Conservation (phyloP, 495 filamentous ascomycete genomes). For the Pseudevernia furfuracea region DNA sequence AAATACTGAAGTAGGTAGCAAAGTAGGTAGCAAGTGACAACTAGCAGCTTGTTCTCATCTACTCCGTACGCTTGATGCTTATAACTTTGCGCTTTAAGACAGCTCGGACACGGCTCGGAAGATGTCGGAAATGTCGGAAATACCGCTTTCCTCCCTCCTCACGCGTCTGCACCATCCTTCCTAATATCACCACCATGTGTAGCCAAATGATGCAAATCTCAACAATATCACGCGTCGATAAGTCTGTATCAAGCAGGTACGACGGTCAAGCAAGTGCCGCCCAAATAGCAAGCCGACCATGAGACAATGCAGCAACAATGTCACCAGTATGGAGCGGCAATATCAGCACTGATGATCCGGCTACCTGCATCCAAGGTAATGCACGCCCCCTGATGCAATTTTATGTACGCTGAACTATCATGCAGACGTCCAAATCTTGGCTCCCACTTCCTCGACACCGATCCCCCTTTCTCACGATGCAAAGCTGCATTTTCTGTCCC, state of each 20-base stretch:
- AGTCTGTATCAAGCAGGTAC: no score
- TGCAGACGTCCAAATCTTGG: slow-evolving; percentile 11
- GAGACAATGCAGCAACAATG: slow-evolving; percentile 9
- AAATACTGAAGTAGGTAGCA: not conserved
- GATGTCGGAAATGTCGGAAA: not conserved
- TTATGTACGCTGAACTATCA: slow-evolving; percentile 5
- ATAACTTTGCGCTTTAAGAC: not conserved
- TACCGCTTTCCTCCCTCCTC: not conserved
- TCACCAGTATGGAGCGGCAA: slow-evolving; percentile 15
- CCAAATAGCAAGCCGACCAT: not conserved
- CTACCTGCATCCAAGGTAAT: slow-evolving; percentile 10
- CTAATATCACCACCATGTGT: not conserved
- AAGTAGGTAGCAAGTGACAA: no score
- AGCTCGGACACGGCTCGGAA: not conserved
- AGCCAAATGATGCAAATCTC: not conserved
- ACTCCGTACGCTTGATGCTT: no score
- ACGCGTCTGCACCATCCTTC: not conserved
- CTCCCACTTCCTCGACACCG: not conserved
- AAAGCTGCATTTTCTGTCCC: slow-evolving; percentile 36
- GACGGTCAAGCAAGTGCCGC: not conserved
- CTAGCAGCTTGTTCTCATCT: not conserved
- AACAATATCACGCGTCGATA: not conserved
- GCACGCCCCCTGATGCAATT: not conserved
- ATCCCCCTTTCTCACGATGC: slow-evolving; percentile 27
- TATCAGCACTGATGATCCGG: slow-evolving; percentile 9